These are phyloP conservation scores for Yamadazyma atmosphaerica DNA, from an alignment of 1,139 yeast genomes.

Conservation along the genomic window DNA sequence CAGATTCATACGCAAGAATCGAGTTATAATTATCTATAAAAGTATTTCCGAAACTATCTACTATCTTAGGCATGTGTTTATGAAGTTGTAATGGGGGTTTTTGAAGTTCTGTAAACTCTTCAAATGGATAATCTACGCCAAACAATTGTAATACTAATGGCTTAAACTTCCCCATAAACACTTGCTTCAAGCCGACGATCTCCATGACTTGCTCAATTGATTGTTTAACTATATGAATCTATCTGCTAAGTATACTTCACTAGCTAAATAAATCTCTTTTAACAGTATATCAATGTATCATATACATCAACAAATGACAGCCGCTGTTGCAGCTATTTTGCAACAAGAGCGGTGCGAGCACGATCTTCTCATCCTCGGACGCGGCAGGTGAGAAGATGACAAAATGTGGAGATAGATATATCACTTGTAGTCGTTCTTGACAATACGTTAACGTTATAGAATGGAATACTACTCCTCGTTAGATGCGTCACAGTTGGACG, in stretches of 20 bases:
- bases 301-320: too few relatives aligned
- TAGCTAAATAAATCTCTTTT: too few relatives aligned
- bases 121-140: neutral
- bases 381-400: neutral
- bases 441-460: too few relatives aligned
- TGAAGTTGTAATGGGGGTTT: neutral
- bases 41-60: neutral
- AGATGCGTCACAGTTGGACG: slow-evolving; percentile 73
- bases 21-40: neutral
- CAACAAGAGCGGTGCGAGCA: neutral
- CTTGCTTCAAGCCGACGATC: neutral
- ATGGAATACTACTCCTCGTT: slow-evolving; percentile 86
- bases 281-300: too few relatives aligned
- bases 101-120: neutral
- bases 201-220: too few relatives aligned
- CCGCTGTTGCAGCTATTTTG: too few relatives aligned
- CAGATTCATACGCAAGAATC: neutral
- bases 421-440: too few relatives aligned
- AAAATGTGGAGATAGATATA: neutral
- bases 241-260: too few relatives aligned
- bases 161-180: neutral
- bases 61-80: neutral
- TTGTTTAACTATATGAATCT: too few relatives aligned
- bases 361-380: slow-evolving; percentile 4
- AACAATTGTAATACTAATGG: neutral